A percentile compares a stretch with the other conserved stretches of the same genome.
These are phyloP conservation scores for Calonectria hawksworthii DNA, from an alignment of 2,329 filamentous ascomycete genomes.

Conservation along the genomic window DNA sequence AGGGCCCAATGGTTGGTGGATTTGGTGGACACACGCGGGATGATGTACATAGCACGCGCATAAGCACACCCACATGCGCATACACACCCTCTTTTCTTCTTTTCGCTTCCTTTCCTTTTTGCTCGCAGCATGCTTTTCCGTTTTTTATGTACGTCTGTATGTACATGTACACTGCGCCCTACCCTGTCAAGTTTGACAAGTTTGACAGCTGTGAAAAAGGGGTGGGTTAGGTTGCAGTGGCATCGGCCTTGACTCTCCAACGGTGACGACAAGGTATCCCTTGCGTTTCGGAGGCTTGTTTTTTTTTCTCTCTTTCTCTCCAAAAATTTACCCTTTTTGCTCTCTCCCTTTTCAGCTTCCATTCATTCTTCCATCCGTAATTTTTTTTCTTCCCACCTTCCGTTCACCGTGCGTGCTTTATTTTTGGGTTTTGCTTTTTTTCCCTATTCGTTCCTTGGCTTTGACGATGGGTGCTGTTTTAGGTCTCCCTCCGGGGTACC, in stretches of 20 bases:
- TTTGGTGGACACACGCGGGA: constrained; percentile 9
- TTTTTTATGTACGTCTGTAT: constrained; percentile 13
- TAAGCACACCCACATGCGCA: constrained; percentile 2
- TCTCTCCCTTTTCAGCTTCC: not conserved
- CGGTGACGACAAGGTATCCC: constrained; percentile 6
- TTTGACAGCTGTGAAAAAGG: constrained; percentile 26
- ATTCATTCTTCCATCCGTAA: not conserved
- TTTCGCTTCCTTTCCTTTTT: not conserved
- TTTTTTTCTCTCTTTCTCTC: not conserved
- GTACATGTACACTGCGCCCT: constrained; percentile 4
- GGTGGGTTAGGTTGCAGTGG: constrained; percentile 20
- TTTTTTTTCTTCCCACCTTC: not conserved
- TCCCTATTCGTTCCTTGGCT: not conserved
- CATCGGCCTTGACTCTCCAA: constrained; percentile 4
- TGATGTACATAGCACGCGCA: constrained; percentile 9
- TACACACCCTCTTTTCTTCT: not conserved
- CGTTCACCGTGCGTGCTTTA: not conserved
- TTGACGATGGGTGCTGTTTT: constrained; percentile 5
- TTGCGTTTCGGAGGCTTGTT: not conserved
- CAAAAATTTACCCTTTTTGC: not conserved
- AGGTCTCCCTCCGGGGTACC: not conserved
- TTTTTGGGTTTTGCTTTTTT: not conserved
- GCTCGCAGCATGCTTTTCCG: constrained; percentile 1
- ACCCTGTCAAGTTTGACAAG: constrained; percentile 35
- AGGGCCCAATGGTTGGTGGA: not conserved